Evolutionary conservation across 495 filamentous ascomycete species (phyloP), one percentile per base, ranked within the genome.

Genomic region (Penicillium alfredii): DNA sequence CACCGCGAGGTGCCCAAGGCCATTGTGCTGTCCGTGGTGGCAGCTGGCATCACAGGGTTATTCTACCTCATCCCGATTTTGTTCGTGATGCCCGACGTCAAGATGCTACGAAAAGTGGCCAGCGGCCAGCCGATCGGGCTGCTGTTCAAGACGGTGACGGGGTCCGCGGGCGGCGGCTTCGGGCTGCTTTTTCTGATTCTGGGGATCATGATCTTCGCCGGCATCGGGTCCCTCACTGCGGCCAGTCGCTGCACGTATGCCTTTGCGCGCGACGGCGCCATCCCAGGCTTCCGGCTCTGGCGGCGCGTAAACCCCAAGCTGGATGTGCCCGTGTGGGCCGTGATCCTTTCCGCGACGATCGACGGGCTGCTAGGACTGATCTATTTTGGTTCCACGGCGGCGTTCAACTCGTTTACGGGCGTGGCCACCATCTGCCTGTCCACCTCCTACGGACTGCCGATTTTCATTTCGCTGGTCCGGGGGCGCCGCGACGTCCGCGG

Each of bases 211-310:
- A 51, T 88, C 9, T 86, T 88, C 42, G 82, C 81, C 1, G 74
- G 73, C 1, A 82, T 74, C 8, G 77, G 74, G 2, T 76, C 86
- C 39, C 75, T 86, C 69, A 85, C 83, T 2, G 84, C 84, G 2
- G 77, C 75, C 30, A 81, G 73, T 44, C 76, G 84, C 3, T 86
- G 86, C 74, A 81, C 79, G 4, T 88, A 82, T 44, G 82, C 84
- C 3, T 89, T 89, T 47, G 78, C 77, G 12, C 78, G 68, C n/a
- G 67, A 73, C 21, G 58, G 61, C 1, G 82, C 82, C 8, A 86
- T 86, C 34, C 82, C 80, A 0, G 75, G 80, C 3, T 82, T 78
- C 38, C 54, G 68, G 12, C 54, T 85, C 18, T 87, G 80, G 80
- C 71, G 72, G 11, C 54, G 56, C 25, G 74, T 81, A 14, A 71